Conservation (phyloP, 208 protist species). For the Angomonas ambiguus region DNA sequence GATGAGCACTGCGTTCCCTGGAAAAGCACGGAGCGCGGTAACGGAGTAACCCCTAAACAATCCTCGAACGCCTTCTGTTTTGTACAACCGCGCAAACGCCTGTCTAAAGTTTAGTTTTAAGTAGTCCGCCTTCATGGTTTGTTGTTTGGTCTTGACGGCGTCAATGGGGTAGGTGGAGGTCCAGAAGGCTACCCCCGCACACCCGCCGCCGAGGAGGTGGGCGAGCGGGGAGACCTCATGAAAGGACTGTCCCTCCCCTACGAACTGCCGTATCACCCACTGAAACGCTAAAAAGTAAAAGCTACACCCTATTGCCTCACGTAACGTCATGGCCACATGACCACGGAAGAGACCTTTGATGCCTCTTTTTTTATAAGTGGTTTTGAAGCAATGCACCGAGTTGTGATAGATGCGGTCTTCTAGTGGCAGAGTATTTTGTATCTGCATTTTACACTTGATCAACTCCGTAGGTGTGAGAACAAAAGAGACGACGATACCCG, state of each 20-base stretch:
- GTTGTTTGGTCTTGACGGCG: conserved; percentile 88
- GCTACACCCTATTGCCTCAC: conserved; percentile 80
- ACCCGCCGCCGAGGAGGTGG: conserved; percentile 81
- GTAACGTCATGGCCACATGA: conserved; percentile 83
- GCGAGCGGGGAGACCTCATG: conserved; percentile 68
- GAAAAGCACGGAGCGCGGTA: conserved; percentile 87
- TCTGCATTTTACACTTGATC: conserved; percentile 91
- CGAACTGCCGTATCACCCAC: conserved; percentile 62
- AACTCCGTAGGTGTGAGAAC: conserved; percentile 88
- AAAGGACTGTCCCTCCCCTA: conserved; percentile 55
- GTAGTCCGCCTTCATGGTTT: conserved; percentile 82
- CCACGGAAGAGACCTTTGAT: conserved; percentile 77
- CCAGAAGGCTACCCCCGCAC: conserved; percentile 89
- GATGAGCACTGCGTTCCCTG: conserved; percentile 88
- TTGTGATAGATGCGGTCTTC: conserved; percentile 75
- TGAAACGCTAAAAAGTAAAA: conserved; percentile 88
- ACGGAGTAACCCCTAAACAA: conserved; percentile 84
- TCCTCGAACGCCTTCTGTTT: conserved; percentile 75
- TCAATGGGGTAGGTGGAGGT: conserved; percentile 87
- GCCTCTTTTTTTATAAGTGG: conserved; percentile 60
- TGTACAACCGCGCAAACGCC: conserved; percentile 72
- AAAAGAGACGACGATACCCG: conserved; percentile 74
- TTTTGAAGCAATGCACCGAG: conserved; percentile 67
- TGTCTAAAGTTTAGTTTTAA: conserved; percentile 68
- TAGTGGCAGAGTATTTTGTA: conserved; percentile 83